Evolutionary conservation across 2,329 filamentous ascomycete species (phyloP).

Genomic region (Aspergillus brunneoviolaceus): DNA sequence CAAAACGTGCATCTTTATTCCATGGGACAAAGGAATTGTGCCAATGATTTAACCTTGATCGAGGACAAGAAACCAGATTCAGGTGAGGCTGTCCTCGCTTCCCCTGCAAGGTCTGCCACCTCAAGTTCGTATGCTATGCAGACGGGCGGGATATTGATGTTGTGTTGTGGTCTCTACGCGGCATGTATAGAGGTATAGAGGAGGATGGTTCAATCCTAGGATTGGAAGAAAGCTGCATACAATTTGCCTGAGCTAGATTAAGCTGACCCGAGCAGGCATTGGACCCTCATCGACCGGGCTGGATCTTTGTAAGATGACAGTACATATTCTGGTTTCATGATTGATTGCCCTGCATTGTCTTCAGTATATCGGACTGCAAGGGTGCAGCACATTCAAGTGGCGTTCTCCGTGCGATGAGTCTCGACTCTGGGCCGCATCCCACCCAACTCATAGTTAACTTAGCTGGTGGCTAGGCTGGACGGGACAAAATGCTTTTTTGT

Average conservation of each 20-base stretch:
- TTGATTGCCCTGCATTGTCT: conserved; percentile 2
- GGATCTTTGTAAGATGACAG: conserved; percentile 1
- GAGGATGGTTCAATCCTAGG: background rate
- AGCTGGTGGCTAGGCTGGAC: background rate
- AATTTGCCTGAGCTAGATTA: background rate
- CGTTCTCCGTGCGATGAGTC: background rate
- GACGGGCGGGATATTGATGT: background rate
- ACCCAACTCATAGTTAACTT: too few relatives aligned
- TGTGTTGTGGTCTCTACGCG: background rate
- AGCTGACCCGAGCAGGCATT: background rate
- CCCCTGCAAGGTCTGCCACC: background rate
- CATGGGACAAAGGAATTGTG: too few relatives aligned
- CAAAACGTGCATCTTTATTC: background rate
- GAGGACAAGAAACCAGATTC: background rate
- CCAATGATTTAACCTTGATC: too few relatives aligned
- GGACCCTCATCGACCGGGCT: conserved; percentile 1
- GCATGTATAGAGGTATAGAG: background rate
- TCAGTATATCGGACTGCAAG: conserved; percentile 4
- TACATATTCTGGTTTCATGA: background rate
- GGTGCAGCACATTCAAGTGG: conserved; percentile 6
- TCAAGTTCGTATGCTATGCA: too few relatives aligned
- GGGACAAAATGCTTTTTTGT: background rate
- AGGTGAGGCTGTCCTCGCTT: background rate
- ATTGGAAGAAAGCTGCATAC: background rate
- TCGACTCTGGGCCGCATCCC: background rate